Evolutionary conservation across 768 basidiomycete genomes (phyloP).

Genomic region (Phylloporus sp.): DNA sequence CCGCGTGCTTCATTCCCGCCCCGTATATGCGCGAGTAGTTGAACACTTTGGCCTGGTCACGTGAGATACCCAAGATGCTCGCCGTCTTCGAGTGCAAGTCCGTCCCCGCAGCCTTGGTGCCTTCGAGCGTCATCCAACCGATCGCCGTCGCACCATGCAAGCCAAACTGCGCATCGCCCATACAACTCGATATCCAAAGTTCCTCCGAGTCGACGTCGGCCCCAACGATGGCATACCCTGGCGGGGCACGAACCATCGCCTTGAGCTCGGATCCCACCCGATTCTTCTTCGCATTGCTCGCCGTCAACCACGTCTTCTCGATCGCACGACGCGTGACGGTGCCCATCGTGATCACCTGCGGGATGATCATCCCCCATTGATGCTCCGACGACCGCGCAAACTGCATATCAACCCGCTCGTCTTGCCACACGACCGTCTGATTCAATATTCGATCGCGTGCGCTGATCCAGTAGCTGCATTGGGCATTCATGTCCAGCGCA

Average conservation of each 20-base stretch:
- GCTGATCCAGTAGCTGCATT: constrained; percentile 98
- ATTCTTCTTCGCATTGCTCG: constrained; percentile 96
- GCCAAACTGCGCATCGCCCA: constrained; percentile 98
- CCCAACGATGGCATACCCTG: constrained; percentile 91
- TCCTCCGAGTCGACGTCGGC: constrained; percentile 99
- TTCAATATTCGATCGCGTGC: constrained; percentile 86
- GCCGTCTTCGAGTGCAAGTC: constrained; percentile 98
- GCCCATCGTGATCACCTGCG: constrained; percentile 97
- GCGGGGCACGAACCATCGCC: constrained; percentile 93
- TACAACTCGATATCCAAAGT: constrained; percentile 96
- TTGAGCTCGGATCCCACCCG: constrained; percentile 98
- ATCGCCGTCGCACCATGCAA: constrained; percentile 94
- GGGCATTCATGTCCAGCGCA: constrained; percentile 86
- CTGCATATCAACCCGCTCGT: constrained; percentile 47
- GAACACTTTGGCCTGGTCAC: constrained; percentile 96
- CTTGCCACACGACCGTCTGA: constrained; percentile 89
- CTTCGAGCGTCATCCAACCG: constrained; percentile 99
- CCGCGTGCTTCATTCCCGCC: constrained; percentile 93
- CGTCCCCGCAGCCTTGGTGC: constrained; percentile 90
- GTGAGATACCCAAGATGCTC: constrained; percentile 83
- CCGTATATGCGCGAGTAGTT: constrained; percentile 99
- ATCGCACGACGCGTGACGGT: constrained; percentile 97
- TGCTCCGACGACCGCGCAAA: constrained; percentile 33
- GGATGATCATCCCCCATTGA: constrained; percentile 89
- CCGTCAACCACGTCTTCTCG: constrained; percentile 97